Base-by-base conservation (phyloP, 2,329 filamentous ascomycete species). In the Aureobasidium sp. region DNA sequence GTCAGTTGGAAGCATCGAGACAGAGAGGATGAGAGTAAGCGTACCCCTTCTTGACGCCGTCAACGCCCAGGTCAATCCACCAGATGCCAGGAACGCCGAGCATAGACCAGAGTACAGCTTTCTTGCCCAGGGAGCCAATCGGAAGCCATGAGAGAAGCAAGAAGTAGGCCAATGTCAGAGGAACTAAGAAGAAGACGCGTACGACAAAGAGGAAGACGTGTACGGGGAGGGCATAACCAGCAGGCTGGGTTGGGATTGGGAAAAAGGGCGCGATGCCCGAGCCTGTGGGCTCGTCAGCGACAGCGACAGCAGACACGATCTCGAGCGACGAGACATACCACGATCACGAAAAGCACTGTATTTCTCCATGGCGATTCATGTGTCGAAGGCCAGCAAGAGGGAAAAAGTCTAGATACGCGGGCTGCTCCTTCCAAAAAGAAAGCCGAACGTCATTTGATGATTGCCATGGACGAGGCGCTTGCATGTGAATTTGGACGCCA, bases 41-140 rank as follows among this genome's bases (percentile, higher is more conserved):
- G 53, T 68, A 90, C 72, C 93, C 93, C 72, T 90, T 88, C 71
- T 88, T 90, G 51, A 98, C 93, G 55, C 91, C 91, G 68, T 98
- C 93, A 60, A 98, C 88, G 69, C 96, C 91, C n/a, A 98, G 75
- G 70, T 98, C 93, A 54, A 96, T 85, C 91, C 91, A 97, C 90
- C 90, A 97, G 55, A 98, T 88, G 24, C 93, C 91, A 0, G 90
- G 89, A 55, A 95, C 86, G 32, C 83, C 86, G 61, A 98, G 80
- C 59, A 97, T 80, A 56, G 83, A 79, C 91, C 93, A 97, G 50
- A 97, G 73, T 44, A 89, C 81, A 11, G 87, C 81, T 71, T 97
- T 97, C 64, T 89, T 89, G 38, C 83, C 71, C 29, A 83, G 64
- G 7, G 78, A 77, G 1, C 81, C 82, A 8, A 86, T 76, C 0